These are phyloP conservation scores for Kurtzmaniella fragi DNA, from an alignment of 805 yeast species.

Conservation along the genomic window DNA sequence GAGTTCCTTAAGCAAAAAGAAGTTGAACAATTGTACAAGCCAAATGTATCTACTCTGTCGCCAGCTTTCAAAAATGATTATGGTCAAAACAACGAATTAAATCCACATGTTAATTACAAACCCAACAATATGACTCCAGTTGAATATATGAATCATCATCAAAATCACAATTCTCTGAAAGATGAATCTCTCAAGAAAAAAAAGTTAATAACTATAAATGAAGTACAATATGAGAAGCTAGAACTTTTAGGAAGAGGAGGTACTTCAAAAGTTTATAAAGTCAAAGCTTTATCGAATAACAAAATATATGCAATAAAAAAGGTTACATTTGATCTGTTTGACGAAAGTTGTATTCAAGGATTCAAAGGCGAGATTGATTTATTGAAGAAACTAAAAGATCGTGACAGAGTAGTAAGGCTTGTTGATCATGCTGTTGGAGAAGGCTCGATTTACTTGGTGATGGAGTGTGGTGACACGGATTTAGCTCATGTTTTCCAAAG, in stretches of 20 bases:
- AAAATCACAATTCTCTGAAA: background rate
- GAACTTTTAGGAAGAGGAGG: conserved; percentile 90
- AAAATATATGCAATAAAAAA: conserved; percentile 74
- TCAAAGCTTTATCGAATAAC: conserved; percentile 46
- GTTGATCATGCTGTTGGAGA: conserved; percentile 67
- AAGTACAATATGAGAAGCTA: conserved; percentile 60
- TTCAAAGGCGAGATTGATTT: conserved; percentile 89
- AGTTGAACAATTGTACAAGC: background rate
- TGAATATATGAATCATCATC: background rate
- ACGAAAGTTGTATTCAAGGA: conserved; percentile 64
- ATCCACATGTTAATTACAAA: background rate
- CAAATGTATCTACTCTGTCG: background rate
- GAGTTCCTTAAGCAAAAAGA: background rate
- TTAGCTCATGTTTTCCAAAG: conserved; percentile 72
- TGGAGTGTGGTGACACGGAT: conserved; percentile 96
- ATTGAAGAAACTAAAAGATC: conserved; percentile 52
- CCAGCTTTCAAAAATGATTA: background rate
- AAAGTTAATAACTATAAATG: conserved; percentile 42
- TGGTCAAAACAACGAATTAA: background rate
- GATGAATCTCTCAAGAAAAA: conserved; percentile 8
- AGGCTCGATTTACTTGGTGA: conserved; percentile 63
- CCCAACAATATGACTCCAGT: background rate
- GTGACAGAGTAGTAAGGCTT: conserved; percentile 70
- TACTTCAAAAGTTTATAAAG: conserved; percentile 84
- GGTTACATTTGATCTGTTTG: conserved; percentile 77